A percentile compares a stretch with the other conserved stretches of the same genome.
These are phyloP conservation scores for Talaromyces trachyspermus DNA, from an alignment of 495 filamentous ascomycete genomes.

Conservation along the genomic window DNA sequence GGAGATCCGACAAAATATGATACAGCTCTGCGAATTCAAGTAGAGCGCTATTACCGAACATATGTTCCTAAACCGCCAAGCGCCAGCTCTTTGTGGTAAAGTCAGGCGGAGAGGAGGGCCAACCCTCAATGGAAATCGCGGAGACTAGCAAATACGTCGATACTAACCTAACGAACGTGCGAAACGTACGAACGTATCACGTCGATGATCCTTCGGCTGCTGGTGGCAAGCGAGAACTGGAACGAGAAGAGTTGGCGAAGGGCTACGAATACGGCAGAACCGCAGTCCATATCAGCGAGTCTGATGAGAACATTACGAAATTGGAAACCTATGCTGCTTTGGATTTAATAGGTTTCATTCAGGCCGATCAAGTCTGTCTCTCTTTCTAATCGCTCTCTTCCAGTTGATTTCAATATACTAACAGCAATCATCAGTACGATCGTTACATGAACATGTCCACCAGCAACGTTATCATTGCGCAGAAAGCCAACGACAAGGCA, in stretches of 20 bases:
- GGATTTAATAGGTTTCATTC: constrained; percentile 81
- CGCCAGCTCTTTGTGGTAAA: constrained; percentile 61
- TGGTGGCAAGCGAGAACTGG: constrained; percentile 79
- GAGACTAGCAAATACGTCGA: constrained; percentile 24
- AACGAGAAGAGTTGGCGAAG: constrained; percentile 76
- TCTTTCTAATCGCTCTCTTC: not conserved
- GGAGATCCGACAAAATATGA: constrained; percentile 69
- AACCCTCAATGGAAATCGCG: constrained; percentile 41
- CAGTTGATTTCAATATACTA: constrained; percentile 8
- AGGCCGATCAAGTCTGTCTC: constrained; percentile 54
- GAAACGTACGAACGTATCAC: constrained; percentile 68
- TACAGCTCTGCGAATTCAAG: constrained; percentile 72
- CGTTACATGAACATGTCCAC: constrained; percentile 80
- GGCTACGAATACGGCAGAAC: constrained; percentile 94
- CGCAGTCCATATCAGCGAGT: constrained; percentile 77
- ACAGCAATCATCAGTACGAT: constrained; percentile 53
- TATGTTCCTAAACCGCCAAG: constrained; percentile 63
- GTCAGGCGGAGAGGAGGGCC: constrained; percentile 37
- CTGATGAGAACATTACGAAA: constrained; percentile 73
- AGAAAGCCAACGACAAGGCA: constrained; percentile 66
- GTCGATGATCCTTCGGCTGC: constrained; percentile 64
- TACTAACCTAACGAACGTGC: constrained; percentile 53
- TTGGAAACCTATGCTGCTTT: constrained; percentile 68
- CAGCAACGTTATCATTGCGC: constrained; percentile 63
- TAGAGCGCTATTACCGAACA: constrained; percentile 84